A percentile compares a stretch with the other conserved stretches of the same genome.
phyloP scores from a whole-genome alignment of 768 basidiomycete genomes.

The Daedalea quercina region DNA sequence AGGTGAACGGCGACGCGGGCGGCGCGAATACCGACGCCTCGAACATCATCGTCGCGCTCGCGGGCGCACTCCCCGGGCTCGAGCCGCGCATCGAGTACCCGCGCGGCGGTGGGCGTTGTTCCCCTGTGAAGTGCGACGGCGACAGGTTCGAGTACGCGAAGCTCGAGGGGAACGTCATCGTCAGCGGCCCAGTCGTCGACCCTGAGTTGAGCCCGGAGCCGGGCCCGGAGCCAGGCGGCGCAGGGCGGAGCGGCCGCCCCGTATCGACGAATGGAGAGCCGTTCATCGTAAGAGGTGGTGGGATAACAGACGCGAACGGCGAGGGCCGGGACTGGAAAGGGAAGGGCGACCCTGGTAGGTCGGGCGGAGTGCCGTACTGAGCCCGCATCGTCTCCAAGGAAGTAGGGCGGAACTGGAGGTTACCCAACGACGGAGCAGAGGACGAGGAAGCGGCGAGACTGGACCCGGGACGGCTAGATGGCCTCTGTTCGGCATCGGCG shows the following conservation, averaged over 20 bases:
- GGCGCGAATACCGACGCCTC: conserved; percentile 10
- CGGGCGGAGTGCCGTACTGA: background rate
- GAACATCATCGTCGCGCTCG: conserved; percentile 6
- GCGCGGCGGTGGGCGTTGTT: background rate
- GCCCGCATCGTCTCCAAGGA: conserved; percentile 2
- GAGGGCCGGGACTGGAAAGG: background rate
- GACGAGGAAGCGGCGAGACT: background rate
- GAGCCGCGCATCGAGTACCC: background rate
- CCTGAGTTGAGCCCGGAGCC: background rate
- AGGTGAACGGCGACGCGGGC: conserved; percentile 7
- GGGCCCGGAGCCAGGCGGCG: background rate
- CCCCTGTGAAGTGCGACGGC: conserved; percentile 16
- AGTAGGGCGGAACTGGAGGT: conserved; percentile 1
- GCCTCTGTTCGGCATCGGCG: background rate
- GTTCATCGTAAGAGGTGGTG: background rate
- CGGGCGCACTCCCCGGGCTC: background rate
- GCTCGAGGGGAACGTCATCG: conserved; percentile 15
- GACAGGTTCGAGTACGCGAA: conserved; percentile 19
- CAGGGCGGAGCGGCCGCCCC: background rate
- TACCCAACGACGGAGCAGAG: background rate
- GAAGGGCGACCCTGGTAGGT: background rate
- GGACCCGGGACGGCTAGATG: background rate
- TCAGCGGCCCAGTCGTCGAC: conserved; percentile 6
- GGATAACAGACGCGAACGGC: background rate
- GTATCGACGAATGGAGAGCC: background rate